Evolutionary conservation across 2,329 filamentous ascomycete species (phyloP).

Genomic region (Epichloe bromicola): DNA sequence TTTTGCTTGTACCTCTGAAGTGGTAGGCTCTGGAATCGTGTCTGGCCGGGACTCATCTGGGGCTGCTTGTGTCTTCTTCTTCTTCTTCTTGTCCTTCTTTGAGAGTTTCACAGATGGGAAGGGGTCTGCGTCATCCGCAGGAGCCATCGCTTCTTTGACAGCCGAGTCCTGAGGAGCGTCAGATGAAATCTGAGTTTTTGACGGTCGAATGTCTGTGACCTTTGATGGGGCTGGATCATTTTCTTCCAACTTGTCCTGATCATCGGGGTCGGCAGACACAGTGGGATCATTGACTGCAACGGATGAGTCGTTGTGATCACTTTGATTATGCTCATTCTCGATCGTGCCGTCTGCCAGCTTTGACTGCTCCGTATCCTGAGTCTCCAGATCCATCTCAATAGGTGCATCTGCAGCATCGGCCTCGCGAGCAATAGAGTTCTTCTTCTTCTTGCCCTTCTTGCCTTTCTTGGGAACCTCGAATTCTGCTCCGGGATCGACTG

Average conservation of each 20-base stretch:
- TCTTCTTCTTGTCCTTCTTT: constrained; percentile 23
- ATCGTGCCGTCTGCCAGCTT: not conserved
- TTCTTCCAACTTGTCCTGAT: not conserved
- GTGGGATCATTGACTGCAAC: not conserved
- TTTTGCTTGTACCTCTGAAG: not conserved
- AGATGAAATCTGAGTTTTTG: not conserved
- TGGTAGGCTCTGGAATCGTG: not conserved
- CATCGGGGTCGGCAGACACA: not conserved
- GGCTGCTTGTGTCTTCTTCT: constrained; percentile 18
- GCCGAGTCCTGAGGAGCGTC: not conserved
- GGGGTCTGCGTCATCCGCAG: constrained; percentile 3
- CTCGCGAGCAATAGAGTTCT: constrained; percentile 6
- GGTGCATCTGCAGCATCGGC: not conserved
- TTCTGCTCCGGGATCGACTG: constrained; percentile 1
- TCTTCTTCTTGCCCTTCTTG: constrained; percentile 10
- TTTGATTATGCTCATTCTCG: not conserved
- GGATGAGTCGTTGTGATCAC: not conserved
- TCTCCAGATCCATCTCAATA: not conserved
- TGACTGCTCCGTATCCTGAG: not conserved
- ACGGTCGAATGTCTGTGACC: not conserved
- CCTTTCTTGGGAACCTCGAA: constrained; percentile 4
- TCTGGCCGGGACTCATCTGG: constrained; percentile 8
- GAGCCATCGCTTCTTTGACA: not conserved
- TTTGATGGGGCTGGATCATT: not conserved
- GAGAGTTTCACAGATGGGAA: constrained; percentile 15